A percentile compares a stretch with the other conserved stretches of the same genome.
These are phyloP conservation scores for Aureobasidium zeae DNA, from an alignment of 2,329 filamentous ascomycete genomes.

Conservation along the genomic window DNA sequence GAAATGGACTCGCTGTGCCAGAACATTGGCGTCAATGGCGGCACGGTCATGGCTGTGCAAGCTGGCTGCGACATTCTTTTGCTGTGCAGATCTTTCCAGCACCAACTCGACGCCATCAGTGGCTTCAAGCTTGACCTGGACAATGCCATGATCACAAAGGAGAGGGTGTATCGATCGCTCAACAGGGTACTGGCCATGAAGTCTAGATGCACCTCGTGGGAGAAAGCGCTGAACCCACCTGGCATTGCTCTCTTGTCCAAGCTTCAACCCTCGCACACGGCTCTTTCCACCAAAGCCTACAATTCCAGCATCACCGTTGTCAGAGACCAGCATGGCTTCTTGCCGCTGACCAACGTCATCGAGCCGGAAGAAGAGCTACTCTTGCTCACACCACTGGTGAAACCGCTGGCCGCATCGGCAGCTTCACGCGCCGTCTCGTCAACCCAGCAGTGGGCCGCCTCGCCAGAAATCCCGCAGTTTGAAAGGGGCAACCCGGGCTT, in stretches of 20 bases:
- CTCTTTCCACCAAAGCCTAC: conserved; percentile 75
- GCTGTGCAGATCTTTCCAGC: conserved; percentile 76
- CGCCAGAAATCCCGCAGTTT: conserved; percentile 48
- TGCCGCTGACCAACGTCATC: conserved; percentile 74
- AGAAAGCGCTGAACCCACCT: conserved; percentile 77
- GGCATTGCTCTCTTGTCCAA: conserved; percentile 68
- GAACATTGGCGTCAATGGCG: conserved; percentile 93
- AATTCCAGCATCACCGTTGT: conserved; percentile 90
- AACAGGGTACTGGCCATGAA: conserved; percentile 73
- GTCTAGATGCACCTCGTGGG: conserved; percentile 77
- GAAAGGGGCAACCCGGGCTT: conserved; percentile 58
- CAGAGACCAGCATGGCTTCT: conserved; percentile 72
- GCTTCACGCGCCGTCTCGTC: conserved; percentile 62
- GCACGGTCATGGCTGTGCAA: conserved; percentile 94
- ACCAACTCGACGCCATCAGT: conserved; percentile 84
- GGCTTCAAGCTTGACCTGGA: conserved; percentile 83
- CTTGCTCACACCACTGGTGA: conserved; percentile 78
- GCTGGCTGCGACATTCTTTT: conserved; percentile 89
- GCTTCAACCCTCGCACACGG: conserved; percentile 72
- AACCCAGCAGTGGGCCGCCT: conserved; percentile 51
- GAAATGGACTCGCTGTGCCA: conserved; percentile 95
- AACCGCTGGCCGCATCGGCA: conserved; percentile 82
- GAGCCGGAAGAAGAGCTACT: conserved; percentile 82
- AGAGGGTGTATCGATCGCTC: conserved; percentile 71
- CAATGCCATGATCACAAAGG: conserved; percentile 76